Base-by-base conservation (phyloP, 2,329 filamentous ascomycete genomes). In the Colletotrichum tropicale region DNA sequence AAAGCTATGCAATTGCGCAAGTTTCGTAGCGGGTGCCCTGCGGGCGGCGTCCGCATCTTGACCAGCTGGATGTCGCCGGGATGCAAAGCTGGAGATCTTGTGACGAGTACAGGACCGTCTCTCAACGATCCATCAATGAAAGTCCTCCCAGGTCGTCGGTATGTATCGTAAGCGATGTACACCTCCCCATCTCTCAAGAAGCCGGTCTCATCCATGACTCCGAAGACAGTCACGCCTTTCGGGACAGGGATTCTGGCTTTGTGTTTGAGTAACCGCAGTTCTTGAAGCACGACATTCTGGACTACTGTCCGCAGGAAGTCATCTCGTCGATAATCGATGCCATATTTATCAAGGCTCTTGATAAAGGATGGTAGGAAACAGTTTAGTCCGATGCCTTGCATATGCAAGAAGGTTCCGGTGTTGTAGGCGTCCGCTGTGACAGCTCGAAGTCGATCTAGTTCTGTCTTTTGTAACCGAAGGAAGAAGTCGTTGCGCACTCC, bases 121-220 rank as follows among this genome's bases (percentile, higher is more conserved):
- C 80, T 72, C 1, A 89, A 77, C 3, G 80, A 76, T 3, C 71
- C 64, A 12, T 83, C 78, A 18, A 85, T 76, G 3, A 81, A 77
- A 5, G 30, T 16, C 15, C 56, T 67, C 4, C 74, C 74, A 6
- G 62, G 62, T 5, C 66, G 61, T 10, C 58, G 64, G 18, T 67
- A 52, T 10, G 48, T 60, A 28, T 74, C 56, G 48, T 89, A 91
- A 0, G 90, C 89, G 69, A 94, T 89, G 78, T 92, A 96, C 0
- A 96, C 89, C 77, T 98, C 87, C 1, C 90, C 90, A 80, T 95
- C 92, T 12, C 89, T 78, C 0, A 98, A 86, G 43, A 89, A 90
- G 0, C 90, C 91, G 0, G 94, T 95, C 82, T 98, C 95, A 77
- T 98, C 95, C 91, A 97, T 94, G 66, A 98, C 88, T 0, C 95